Base-by-base conservation (phyloP, 1,284 basidiomycete species). In the Trichosporon ovoides region DNA sequence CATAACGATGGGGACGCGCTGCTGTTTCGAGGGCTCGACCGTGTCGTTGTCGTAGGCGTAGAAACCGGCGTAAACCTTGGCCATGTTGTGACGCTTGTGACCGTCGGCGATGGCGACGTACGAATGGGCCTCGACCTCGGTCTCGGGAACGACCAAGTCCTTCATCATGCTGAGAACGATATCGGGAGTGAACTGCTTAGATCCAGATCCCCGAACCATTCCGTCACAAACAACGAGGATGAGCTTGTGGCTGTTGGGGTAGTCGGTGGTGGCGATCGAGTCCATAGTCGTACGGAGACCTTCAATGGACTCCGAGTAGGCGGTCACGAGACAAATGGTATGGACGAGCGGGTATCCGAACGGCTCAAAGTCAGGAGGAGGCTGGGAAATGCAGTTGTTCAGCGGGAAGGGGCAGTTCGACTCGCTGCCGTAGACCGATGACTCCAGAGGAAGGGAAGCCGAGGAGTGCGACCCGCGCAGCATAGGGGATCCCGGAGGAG, bases 61-160 rank as follows among this genome's bases (percentile, higher is more conserved):
- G 81, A 92, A 98, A 4, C 96, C 96, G 34, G 95, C 93, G 70
- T 89, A 98, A 46, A 98, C 93, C 80, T 95, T 95, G 60, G 95
- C 95, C 93, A 96, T 96, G 78, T 98, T 99, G 82, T 98, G 95
- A 20, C 91, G 84, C 81, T 98, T 98, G 81, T 97, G 91, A 33
- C 96, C 96, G 75, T 98, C 94, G 22, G 96, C 96, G 69, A 98
- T 98, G 60, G 96, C 93, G 49, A 98, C 92, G 73, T 98, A 99
- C 52, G 93, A 96, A 71, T 96, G 89, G 9, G 93, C 81, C 74
- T 97, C 91, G 52, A 98, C 92, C 60, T 98, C 91, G 34, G 87
- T 81, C 0, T 86, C 83, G 0, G 85, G 80, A n/a, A 91, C 82
- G 60, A 97, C 80, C 57, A 97, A 84, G 48, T 98, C 94, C 79